Conservation (phyloP, 75 land plant genomes). For the Picea sitchensis region DNA sequence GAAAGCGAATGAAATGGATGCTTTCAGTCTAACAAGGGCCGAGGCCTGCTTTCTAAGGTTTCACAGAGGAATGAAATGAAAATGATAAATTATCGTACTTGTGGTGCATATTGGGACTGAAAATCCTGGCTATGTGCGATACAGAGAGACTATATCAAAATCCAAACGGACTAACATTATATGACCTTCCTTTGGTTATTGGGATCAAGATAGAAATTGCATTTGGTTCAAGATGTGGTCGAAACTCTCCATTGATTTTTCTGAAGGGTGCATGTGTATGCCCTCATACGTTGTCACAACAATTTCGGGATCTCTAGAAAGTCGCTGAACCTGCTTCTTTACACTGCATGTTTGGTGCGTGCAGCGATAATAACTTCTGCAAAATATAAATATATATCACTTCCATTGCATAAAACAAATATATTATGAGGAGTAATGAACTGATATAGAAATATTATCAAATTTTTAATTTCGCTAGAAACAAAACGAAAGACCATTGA, state of each 20-base stretch:
- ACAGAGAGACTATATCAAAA: neutral
- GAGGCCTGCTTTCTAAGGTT: too few species aligned
- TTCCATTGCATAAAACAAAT: too few species aligned
- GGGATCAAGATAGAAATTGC: conserved; percentile 44
- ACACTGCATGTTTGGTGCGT: conserved; percentile 63
- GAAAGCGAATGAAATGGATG: too few species aligned
- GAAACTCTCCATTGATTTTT: conserved; percentile 55
- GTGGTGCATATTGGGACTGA: neutral
- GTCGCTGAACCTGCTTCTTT: conserved; percentile 65
- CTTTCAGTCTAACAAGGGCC: too few species aligned
- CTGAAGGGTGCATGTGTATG: conserved; percentile 66
- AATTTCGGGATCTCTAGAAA: conserved; percentile 38
- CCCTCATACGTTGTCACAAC: conserved; percentile 80
- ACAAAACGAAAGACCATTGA: too few species aligned
- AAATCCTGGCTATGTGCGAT: too few species aligned
- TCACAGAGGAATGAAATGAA: too few species aligned
- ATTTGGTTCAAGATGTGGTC: conserved; percentile 44
- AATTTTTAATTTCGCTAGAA: too few species aligned
- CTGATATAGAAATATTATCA: too few species aligned
- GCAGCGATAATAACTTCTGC: conserved; percentile 74
- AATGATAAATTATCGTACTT: neutral
- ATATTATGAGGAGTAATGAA: too few species aligned
- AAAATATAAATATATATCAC: neutral
- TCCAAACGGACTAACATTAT: neutral
- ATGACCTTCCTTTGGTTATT: neutral